Evolutionary conservation across 1,284 basidiomycete genomes (phyloP).

Genomic region (Earliella scabrosa): DNA sequence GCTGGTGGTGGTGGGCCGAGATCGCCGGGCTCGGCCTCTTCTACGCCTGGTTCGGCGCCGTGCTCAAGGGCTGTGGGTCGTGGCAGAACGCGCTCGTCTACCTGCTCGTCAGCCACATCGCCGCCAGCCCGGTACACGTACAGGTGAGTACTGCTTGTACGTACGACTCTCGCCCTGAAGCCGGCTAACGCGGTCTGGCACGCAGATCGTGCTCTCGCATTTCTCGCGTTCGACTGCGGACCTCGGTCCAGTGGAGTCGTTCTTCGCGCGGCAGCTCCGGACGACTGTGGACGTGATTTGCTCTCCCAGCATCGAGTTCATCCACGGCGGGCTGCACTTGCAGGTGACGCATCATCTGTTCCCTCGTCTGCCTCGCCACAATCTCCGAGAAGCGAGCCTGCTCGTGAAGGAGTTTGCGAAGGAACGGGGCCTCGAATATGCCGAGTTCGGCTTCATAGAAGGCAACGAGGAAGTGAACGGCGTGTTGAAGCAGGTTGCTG

Average conservation of each 20-base stretch:
- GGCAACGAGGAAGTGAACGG: constrained; percentile 83
- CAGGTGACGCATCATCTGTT: constrained; percentile 98
- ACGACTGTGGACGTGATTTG: constrained; percentile 97
- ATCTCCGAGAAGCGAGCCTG: constrained; percentile 80
- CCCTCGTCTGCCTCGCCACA: constrained; percentile 94
- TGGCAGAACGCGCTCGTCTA: constrained; percentile 72
- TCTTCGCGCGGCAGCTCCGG: constrained; percentile 90
- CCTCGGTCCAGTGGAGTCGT: constrained; percentile 90
- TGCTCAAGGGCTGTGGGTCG: constrained; percentile 69
- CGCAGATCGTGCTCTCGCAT: constrained; percentile 95
- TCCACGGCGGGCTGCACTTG: constrained; percentile 94
- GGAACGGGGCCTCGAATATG: constrained; percentile 85
- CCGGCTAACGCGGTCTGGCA: too few species aligned
- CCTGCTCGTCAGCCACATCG: constrained; percentile 79
- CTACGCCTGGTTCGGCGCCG: constrained; percentile 79
- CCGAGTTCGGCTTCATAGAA: constrained; percentile 87
- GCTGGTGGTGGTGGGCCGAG: constrained; percentile 79
- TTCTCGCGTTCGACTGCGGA: constrained; percentile 96
- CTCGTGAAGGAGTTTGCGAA: constrained; percentile 87
- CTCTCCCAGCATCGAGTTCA: constrained; percentile 79
- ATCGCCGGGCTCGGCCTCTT: constrained; percentile 71
- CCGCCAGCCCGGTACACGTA: constrained; percentile 85
- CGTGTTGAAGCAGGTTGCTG: constrained; percentile 80
- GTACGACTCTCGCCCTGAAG: background rate
- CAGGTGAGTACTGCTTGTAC: constrained; percentile 55